phyloP scores from a whole-genome alignment of 116 monocot species.

The Trichopus zeylanicus region DNA sequence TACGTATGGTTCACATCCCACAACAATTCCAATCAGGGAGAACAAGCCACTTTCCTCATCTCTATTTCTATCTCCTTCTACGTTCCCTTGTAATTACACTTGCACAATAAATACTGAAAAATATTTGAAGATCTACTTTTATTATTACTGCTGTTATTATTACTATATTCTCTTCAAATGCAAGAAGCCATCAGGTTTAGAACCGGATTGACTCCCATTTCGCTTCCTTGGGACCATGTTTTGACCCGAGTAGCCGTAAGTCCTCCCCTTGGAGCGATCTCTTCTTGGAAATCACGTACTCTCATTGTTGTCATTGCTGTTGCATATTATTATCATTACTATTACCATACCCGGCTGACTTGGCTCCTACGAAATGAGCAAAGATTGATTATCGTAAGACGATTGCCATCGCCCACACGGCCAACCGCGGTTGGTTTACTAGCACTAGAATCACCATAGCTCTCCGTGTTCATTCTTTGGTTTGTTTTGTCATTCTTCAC shows the following conservation, averaged over 20 bases:
- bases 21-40: not conserved
- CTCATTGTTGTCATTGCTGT: not conserved
- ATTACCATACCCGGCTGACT: too few relatives aligned
- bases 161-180: not conserved
- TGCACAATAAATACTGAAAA: conserved; percentile 15
- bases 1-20: too few relatives aligned
- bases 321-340: too few relatives aligned
- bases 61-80: too few relatives aligned
- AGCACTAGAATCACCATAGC: too few relatives aligned
- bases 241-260: conserved; percentile 13
- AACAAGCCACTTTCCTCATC: not conserved
- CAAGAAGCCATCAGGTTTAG: conserved; percentile 19
- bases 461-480: too few relatives aligned
- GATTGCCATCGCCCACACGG: too few relatives aligned
- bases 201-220: conserved; percentile 17
- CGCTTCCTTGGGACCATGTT: not conserved
- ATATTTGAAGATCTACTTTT: not conserved
- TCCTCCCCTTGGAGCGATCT: not conserved
- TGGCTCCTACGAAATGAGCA: too few relatives aligned
- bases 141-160: not conserved
- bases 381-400: too few relatives aligned
- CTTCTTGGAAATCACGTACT: not conserved
- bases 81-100: not conserved
- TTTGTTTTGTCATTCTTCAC: not conserved
- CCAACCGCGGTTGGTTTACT: too few relatives aligned